Evolutionary conservation across 371 early-diverging fungal genomes (phyloP), one percentile per base, ranked within the genome.

Genomic region (Paramicrosporidium saccamoebae): DNA sequence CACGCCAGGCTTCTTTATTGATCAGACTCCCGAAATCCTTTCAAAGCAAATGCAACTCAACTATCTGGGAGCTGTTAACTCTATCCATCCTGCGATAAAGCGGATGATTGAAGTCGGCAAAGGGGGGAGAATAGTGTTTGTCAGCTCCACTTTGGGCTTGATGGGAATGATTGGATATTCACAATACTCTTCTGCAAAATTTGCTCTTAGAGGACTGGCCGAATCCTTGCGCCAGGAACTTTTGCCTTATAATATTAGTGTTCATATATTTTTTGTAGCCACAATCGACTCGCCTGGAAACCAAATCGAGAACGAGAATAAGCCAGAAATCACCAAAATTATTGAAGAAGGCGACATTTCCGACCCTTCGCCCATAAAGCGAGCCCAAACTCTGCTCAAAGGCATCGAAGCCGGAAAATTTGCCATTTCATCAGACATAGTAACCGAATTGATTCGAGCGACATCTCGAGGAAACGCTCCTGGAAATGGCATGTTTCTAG

Each of bases 161-260:
- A 27, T 69, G 12, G 62, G 64, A 7, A 60, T 81, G 37, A 50
- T 55, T 19, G 86, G 86, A 7, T 82, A 63, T 28, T 27, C 59
- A 8, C 46, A 58, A n/a, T 86, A 86, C 37, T 29, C 64, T 2
- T 73, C 79, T 5, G 50, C 73, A 11, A 86, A 86, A 31, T 56
- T 47, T 29, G 79, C 81, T 17, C 31, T 82, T 7, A 55, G 64
- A 27, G 73, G 67, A 13, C 40, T 74, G 27, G 67, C 67, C 2
- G 63, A 69, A 27, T 38, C 50, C 0, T 41, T 75, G 9, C 51
- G 71, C 3, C 50, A 56, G 24, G 86, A 86, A 35, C 36, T 75
- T 12, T 40, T 50, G 19, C 41, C 50, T 21, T 54, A 63, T 23
- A 49, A 39, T 1, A 67, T 86, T 26, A 40, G 44, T 17, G 52